Percentiles rank a stretch among this genome's conserved stretches.
Conservation (phyloP, 257 asterid species). For the Scutellaria galericulata region DNA sequence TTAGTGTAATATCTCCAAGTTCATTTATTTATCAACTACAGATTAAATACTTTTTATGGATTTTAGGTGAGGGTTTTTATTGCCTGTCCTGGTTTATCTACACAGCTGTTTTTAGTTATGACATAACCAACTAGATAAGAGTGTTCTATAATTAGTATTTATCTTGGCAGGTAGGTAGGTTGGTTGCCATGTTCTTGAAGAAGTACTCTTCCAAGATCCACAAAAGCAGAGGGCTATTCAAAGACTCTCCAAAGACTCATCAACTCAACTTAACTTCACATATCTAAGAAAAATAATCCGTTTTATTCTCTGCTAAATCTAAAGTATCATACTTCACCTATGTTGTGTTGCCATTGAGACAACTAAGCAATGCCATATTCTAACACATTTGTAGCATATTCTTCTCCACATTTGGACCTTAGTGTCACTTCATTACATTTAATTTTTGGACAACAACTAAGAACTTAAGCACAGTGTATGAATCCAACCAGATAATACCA, state of each 20-base stretch:
- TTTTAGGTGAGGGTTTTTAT: conserved; percentile 29
- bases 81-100: conserved; percentile 18
- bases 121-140: conserved; percentile 3
- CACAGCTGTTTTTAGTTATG: conserved; percentile 31
- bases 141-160: conserved; percentile 2
- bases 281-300: not conserved
- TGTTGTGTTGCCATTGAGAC: not conserved
- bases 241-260: not conserved
- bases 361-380: conserved; percentile 4
- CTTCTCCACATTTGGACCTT: not conserved
- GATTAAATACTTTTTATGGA: conserved; percentile 24
- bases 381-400: not conserved
- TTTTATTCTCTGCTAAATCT: not conserved
- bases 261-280: not conserved
- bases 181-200: conserved; percentile 1
- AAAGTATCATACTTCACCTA: not conserved
- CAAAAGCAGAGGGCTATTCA: not conserved
- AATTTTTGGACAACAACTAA: not conserved
- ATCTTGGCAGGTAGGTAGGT: conserved; percentile 30
- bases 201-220: not conserved
- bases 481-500: not conserved
- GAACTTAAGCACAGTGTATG: conserved; percentile 5
- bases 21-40: conserved; percentile 2
- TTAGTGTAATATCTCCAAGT: not conserved
- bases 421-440: not conserved